Base-by-base conservation (phyloP, 768 basidiomycete species). In the Collybia mongolica region DNA sequence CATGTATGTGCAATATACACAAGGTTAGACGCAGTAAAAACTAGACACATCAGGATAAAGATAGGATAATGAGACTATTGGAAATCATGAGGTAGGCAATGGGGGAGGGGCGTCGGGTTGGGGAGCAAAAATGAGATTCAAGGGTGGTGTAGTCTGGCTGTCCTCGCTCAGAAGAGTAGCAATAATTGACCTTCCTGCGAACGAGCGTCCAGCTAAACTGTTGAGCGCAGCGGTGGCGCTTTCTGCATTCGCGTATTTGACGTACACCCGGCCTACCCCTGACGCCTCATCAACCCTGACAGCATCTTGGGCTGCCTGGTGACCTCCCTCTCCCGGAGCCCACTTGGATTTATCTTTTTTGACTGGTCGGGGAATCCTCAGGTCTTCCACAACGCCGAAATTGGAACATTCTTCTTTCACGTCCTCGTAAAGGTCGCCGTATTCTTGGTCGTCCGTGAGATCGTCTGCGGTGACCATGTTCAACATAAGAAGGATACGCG, bases 401-500 rank as follows among this genome's bases (percentile, higher is more conserved):
- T 80, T 86, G 6, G 76, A 76, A 58, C 89, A 93, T 70, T 98
- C 94, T 49, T 93, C 88, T 63, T 88, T 91, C 65, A 98, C 84
- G 64, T 99, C 97, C 63, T 97, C 94, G 53, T 90, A 84, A 51
- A 99, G 81, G 60, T 99, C 97, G 19, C 84, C 83, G 65, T 97
- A 99, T 62, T 99, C 97, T 52, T 86, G 74, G 64, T 98, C 96
- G 60, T 93, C 86, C 15, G 79, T 67, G 41, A 99, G 80, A 62
- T 99, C 97, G 39, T 99, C 97, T 1, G 90, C 66, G 0, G 90
- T 90, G 56, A 99, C 93, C 97, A 99, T 99, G 79, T 98, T 99
- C 61, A 99, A 73, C 88, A 99, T 90, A 65, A 98, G 87, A 60
- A 99, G 80, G 62, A 97, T 94, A 32, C 92, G 84, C 22, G 92